Base-by-base conservation (phyloP, 495 filamentous ascomycete species). In the Recurvomyces mirabilis region DNA sequence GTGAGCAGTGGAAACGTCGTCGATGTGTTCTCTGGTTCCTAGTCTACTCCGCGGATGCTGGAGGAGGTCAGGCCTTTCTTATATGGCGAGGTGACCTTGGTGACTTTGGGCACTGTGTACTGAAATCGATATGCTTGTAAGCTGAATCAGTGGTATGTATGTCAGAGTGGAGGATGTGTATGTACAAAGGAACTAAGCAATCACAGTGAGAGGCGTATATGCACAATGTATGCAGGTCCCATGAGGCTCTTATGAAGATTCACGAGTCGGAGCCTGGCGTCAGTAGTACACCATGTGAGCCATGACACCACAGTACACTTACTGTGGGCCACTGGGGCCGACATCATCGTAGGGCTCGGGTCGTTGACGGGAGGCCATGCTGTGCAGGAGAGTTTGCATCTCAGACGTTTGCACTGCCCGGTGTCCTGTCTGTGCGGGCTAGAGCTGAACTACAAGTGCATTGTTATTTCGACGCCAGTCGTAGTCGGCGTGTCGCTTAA, bases 191-290 rank as follows among this genome's bases (percentile, higher is more conserved):
- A 20, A 12, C 17, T 40, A 23, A 40, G 21, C 37, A 40, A 40
- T 24, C 37, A 40, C 20, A 40, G 37, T 15, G 19, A 12, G 37
- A 26, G n/a, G 21, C 10, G 21, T 25, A 40, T 24, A 28, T 40
- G 37, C 37, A 40, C 4, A 23, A 20, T 21, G 5, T 23, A 40
- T 40, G 37, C 36, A 40, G 37, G 37, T 28, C 24, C 21, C 37
- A 40, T 4, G 37, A 40, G 21, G 37, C 24, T 26, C 28, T 37
- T 20, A 20, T 37, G 34, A 15, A 37, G 22, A 20, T 20, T 11
- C 3, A 35, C 15, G 5, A 35, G n/a, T n/a, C 32, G 17, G 3
- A 37, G 34, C 34, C 34, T 37, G 34, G 22, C 22, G 15, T 37
- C 34, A 37, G 14, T 37, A 2, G 14, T 3, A 3, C 34, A 37